Percentiles rank a stretch among this genome's conserved stretches.
phyloP scores from a whole-genome alignment of 345 rosid species.

The Streptanthus diversifolius region DNA sequence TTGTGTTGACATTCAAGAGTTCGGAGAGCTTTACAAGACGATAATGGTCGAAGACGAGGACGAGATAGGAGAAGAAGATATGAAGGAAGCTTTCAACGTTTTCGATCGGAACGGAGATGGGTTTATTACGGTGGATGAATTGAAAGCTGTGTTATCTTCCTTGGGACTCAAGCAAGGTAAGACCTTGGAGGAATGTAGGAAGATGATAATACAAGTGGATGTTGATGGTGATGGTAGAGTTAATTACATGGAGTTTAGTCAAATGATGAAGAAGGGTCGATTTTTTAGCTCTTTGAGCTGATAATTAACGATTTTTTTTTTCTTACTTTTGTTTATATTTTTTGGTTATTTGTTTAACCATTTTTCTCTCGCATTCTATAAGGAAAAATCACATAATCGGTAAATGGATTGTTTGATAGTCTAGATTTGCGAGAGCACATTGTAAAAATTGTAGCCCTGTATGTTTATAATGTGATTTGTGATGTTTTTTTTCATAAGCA shows the following conservation, averaged over 20 bases:
- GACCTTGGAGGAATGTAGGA: conserved; percentile 63
- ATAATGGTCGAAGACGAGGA: conserved; percentile 52
- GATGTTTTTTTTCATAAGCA: neutral
- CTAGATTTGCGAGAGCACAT: conserved; percentile 5
- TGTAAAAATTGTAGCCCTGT: conserved; percentile 14
- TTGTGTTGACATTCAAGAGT: conserved; percentile 64
- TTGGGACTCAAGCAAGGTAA: conserved; percentile 77
- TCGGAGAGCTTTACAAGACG: conserved; percentile 51
- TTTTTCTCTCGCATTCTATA: neutral
- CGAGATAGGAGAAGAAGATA: conserved; percentile 52
- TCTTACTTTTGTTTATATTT: neutral
- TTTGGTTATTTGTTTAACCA: neutral
- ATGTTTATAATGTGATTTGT: conserved; percentile 4
- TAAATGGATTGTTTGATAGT: neutral
- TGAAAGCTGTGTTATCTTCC: conserved; percentile 58
- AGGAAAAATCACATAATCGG: neutral
- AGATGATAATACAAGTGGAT: conserved; percentile 72
- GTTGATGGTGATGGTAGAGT: conserved; percentile 90
- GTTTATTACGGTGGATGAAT: conserved; percentile 67
- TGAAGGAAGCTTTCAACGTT: conserved; percentile 80
- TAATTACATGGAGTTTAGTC: conserved; percentile 45
- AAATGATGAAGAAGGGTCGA: conserved; percentile 50
- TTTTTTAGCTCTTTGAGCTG: conserved; percentile 34
- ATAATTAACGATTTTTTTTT: neutral
- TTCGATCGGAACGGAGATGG: conserved; percentile 83